These are phyloP conservation scores for Candida wancherniae DNA, from an alignment of 805 yeast species.

Conservation along the genomic window DNA sequence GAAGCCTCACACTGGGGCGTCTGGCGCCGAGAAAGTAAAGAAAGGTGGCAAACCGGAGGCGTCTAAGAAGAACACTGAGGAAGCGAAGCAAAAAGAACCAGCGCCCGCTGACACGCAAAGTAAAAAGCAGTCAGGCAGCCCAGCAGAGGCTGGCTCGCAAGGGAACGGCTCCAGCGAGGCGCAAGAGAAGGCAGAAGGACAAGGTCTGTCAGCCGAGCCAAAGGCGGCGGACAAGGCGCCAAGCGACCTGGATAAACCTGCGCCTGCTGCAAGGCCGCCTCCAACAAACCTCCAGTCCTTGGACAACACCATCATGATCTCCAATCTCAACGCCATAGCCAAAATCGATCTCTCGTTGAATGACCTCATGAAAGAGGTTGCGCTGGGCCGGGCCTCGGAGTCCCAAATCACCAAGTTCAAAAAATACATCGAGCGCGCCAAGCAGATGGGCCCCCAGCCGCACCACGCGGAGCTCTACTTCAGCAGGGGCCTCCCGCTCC, in stretches of 20 bases:
- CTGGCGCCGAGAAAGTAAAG: too few relatives aligned
- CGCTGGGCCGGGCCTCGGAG: slow-evolving; percentile 70
- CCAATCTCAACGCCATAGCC: slow-evolving; percentile 80
- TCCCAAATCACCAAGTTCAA: slow-evolving; percentile 77
- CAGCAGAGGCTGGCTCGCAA: too few relatives aligned
- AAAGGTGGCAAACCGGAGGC: too few relatives aligned
- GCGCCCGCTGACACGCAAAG: too few relatives aligned
- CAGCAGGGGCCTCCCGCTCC: slow-evolving; percentile 16
- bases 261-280: slow-evolving; percentile 9
- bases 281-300: slow-evolving; percentile 46
- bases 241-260: not conserved
- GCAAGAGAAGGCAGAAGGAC: too few relatives aligned
- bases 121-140: too few relatives aligned
- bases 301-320: slow-evolving; percentile 76
- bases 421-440: slow-evolving; percentile 71
- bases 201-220: too few relatives aligned
- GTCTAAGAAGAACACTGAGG: too few relatives aligned
- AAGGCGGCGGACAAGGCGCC: too few relatives aligned
- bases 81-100: too few relatives aligned
- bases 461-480: slow-evolving; percentile 32
- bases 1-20: too few relatives aligned
- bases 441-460: slow-evolving; percentile 61
- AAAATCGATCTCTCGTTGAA: slow-evolving; percentile 63
- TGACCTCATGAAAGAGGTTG: slow-evolving; percentile 76
- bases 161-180: too few relatives aligned